These are phyloP conservation scores for Talaromyces trachyspermus DNA, from an alignment of 495 filamentous ascomycete species.

Conservation along the genomic window DNA sequence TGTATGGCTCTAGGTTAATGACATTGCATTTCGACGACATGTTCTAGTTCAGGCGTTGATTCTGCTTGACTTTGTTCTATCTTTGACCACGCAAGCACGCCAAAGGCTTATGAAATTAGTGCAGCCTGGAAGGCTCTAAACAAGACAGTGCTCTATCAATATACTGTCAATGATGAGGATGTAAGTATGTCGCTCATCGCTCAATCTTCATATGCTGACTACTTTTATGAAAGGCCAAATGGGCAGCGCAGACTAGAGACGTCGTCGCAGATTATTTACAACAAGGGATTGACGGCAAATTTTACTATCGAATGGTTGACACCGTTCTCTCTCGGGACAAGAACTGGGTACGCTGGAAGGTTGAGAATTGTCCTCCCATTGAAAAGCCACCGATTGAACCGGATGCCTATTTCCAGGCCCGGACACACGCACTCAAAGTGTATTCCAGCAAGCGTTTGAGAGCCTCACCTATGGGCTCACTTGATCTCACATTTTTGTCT, in stretches of 20 bases:
- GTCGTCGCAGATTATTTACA: slow-evolving; percentile 73
- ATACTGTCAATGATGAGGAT: slow-evolving; percentile 72
- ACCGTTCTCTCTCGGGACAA: slow-evolving; percentile 91
- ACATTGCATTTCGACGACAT: slow-evolving; percentile 87
- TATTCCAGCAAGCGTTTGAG: slow-evolving; percentile 61
- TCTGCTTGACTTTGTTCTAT: slow-evolving; percentile 84
- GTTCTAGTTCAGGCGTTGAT: slow-evolving; percentile 93
- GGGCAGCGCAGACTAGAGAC: slow-evolving; percentile 66
- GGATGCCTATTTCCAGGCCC: slow-evolving; percentile 57
- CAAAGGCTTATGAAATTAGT: slow-evolving; percentile 62
- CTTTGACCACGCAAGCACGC: slow-evolving; percentile 75
- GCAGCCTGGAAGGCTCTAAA: slow-evolving; percentile 34
- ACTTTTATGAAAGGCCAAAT: slow-evolving; percentile 48
- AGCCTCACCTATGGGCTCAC: slow-evolving; percentile 57
- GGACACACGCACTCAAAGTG: slow-evolving; percentile 51
- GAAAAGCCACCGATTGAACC: slow-evolving; percentile 62
- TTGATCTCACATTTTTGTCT: slow-evolving; percentile 70
- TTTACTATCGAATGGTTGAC: slow-evolving; percentile 94
- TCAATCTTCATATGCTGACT: slow-evolving; percentile 18
- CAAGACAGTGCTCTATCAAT: slow-evolving; percentile 78
- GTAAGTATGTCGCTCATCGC: slow-evolving; percentile 36
- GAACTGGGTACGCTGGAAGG: slow-evolving; percentile 98
- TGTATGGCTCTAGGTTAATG: slow-evolving; percentile 62
- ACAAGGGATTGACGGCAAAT: slow-evolving; percentile 61
- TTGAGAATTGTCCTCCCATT: slow-evolving; percentile 84